Percentiles rank a stretch among this genome's conserved stretches.
phyloP scores from a whole-genome alignment of 495 filamentous ascomycete species.

The Tuber aestivum region DNA sequence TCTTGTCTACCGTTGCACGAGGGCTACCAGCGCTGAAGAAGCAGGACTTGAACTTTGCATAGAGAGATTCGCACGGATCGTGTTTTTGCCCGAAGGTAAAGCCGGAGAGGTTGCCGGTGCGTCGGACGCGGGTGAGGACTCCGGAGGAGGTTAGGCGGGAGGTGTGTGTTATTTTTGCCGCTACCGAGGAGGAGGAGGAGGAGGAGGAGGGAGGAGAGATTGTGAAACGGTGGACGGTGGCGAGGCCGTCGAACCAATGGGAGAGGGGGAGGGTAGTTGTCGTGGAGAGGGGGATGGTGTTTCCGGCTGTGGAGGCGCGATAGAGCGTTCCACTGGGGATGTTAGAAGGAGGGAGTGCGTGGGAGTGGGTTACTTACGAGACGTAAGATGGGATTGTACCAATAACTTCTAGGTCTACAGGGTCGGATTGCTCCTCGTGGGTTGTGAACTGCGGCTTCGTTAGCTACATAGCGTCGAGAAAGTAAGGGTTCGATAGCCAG shows the following conservation, averaged over 20 bases:
- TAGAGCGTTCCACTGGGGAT: constrained; percentile 7
- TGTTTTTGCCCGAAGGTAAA: constrained; percentile 57
- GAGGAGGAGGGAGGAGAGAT: too few relatives aligned
- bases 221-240: constrained; percentile 3
- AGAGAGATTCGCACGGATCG: constrained; percentile 61
- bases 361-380: background rate
- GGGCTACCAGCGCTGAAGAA: constrained; percentile 40
- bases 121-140: constrained; percentile 51
- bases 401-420: constrained; percentile 6
- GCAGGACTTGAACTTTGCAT: constrained; percentile 56
- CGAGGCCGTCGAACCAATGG: constrained; percentile 10
- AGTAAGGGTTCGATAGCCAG: background rate
- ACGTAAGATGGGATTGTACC: constrained; percentile 6
- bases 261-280: background rate
- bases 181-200: background rate
- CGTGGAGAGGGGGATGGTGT: background rate
- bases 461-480: background rate
- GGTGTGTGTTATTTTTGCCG: constrained; percentile 56
- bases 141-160: constrained; percentile 57
- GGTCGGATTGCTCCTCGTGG: constrained; percentile 5
- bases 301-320: constrained; percentile 7
- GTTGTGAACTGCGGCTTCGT: constrained; percentile 4
- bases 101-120: constrained; percentile 46
- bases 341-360: background rate
- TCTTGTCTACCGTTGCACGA: constrained; percentile 15